These are phyloP conservation scores for Dendryphion nanum DNA, from an alignment of 2,329 filamentous ascomycete genomes.

Conservation along the genomic window DNA sequence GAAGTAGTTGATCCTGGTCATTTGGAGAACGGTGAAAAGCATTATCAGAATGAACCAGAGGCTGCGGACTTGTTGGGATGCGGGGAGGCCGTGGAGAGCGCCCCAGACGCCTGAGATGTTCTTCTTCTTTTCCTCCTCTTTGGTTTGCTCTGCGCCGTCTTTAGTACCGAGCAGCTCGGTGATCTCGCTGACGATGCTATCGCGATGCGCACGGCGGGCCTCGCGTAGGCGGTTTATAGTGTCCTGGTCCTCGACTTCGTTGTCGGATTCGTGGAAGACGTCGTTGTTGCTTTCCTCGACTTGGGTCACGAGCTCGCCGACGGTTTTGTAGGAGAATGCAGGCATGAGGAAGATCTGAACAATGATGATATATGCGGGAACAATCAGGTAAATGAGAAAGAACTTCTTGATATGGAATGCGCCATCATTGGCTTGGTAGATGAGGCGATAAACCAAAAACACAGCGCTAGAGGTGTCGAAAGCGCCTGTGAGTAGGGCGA, in stretches of 20 bases:
- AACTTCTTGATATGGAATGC: slow-evolving; percentile 48
- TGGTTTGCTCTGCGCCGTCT: slow-evolving; percentile 61
- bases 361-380: slow-evolving; percentile 45
- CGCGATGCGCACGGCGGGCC: slow-evolving; percentile 59
- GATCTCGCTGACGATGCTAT: slow-evolving; percentile 67
- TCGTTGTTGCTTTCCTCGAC: slow-evolving; percentile 54
- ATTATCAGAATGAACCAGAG: slow-evolving; percentile 86
- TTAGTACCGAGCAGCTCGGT: slow-evolving; percentile 69
- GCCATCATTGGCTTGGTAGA: slow-evolving; percentile 44
- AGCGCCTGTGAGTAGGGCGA: slow-evolving; percentile 51
- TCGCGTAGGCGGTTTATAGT: slow-evolving; percentile 51
- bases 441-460: slow-evolving; percentile 48
- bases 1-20: slow-evolving; percentile 87
- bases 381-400: slow-evolving; percentile 50
- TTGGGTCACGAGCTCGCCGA: slow-evolving; percentile 76
- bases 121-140: slow-evolving; percentile 67
- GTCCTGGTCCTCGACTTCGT: slow-evolving; percentile 49
- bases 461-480: slow-evolving; percentile 52
- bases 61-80: slow-evolving; percentile 69
- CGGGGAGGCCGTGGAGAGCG: slow-evolving; percentile 71
- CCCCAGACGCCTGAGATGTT: slow-evolving; percentile 80
- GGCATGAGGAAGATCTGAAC: slow-evolving; percentile 50
- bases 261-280: slow-evolving; percentile 53
- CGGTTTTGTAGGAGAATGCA: slow-evolving; percentile 49
- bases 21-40: slow-evolving; percentile 67